A percentile compares a stretch with the other conserved stretches of the same genome.
phyloP scores from a whole-genome alignment of 192 early-diverging fungal genomes.

The Podila horticola region DNA sequence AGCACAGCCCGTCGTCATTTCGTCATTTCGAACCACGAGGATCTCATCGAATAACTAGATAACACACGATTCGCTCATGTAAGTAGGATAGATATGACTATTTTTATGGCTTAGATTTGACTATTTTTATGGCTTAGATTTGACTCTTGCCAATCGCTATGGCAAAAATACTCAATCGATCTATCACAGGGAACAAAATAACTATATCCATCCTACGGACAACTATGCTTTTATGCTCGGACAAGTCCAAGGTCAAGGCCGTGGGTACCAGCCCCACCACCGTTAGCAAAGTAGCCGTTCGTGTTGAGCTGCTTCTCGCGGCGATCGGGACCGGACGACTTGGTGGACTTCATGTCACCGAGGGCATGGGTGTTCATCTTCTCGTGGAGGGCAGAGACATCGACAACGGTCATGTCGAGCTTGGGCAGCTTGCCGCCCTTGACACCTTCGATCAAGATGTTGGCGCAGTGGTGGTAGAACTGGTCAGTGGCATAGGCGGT shows the following conservation, averaged over 20 bases:
- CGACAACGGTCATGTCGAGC: constrained; percentile 12
- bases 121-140: no score
- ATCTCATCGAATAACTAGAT: no score
- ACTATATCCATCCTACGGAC: no score
- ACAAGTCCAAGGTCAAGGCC: constrained; percentile 10
- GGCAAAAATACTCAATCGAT: no score
- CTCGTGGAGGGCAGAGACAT: constrained; percentile 1
- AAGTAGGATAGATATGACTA: no score
- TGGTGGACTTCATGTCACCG: not conserved
- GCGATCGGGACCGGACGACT: constrained; percentile 9
- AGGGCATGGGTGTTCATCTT: constrained; percentile 8
- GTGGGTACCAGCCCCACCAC: not conserved
- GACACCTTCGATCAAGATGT: constrained; percentile 64
- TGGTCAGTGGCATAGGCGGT: constrained; percentile 72
- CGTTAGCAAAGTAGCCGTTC: constrained; percentile 13
- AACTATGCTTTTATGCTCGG: no score
- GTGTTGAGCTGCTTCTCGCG: constrained; percentile 9
- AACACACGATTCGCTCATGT: no score
- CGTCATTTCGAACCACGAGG: no score
- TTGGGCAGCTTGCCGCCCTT: constrained; percentile 18
- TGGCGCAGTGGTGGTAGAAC: constrained; percentile 80
- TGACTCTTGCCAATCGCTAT: no score
- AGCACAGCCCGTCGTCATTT: no score
- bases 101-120: no score
- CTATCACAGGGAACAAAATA: no score